These are phyloP conservation scores for Phoenix roebelenii DNA, from an alignment of 176 grass and related monocot species.

Conservation along the genomic window DNA sequence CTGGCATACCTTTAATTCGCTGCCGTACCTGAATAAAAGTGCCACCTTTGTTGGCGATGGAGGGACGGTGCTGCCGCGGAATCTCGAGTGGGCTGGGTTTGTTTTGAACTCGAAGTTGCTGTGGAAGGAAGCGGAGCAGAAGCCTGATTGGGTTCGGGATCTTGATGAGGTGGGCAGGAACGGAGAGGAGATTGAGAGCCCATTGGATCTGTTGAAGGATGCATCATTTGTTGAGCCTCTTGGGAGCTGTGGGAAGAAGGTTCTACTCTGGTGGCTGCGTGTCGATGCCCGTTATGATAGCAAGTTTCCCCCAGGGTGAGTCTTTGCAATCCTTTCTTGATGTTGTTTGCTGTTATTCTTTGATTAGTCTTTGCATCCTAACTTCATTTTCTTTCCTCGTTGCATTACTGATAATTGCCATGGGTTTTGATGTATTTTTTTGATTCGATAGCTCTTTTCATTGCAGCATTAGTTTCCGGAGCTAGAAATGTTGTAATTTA, in stretches of 20 bases:
- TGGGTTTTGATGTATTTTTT: too few species aligned
- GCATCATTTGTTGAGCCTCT: slow-evolving; percentile 64
- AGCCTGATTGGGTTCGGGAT: slow-evolving; percentile 83
- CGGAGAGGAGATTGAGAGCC: slow-evolving; percentile 77
- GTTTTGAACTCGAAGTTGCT: slow-evolving; percentile 55
- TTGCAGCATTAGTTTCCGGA: too few species aligned
- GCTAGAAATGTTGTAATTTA: too few species aligned
- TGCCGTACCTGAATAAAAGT: slow-evolving; percentile 24
- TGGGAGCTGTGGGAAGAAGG: slow-evolving; percentile 47
- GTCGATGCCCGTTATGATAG: slow-evolving; percentile 46
- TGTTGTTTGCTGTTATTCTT: too few species aligned
- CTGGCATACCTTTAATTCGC: slow-evolving; percentile 62
- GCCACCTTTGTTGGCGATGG: slow-evolving; percentile 50
- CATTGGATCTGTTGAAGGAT: slow-evolving; percentile 50
- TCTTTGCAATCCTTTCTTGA: slow-evolving; percentile 9
- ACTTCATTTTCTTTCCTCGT: too few species aligned
- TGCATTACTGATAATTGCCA: too few species aligned
- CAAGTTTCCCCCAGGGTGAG: slow-evolving; percentile 87
- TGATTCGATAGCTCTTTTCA: too few species aligned
- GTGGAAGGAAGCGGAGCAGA: slow-evolving; percentile 62
- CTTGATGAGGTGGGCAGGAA: slow-evolving; percentile 52
- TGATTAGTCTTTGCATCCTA: too few species aligned
- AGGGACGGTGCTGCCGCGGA: slow-evolving; percentile 45
- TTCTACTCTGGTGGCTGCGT: slow-evolving; percentile 76
- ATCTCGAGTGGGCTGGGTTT: slow-evolving; percentile 86